phyloP scores from a whole-genome alignment of 768 basidiomycete species.

The Calocera viscosa region DNA sequence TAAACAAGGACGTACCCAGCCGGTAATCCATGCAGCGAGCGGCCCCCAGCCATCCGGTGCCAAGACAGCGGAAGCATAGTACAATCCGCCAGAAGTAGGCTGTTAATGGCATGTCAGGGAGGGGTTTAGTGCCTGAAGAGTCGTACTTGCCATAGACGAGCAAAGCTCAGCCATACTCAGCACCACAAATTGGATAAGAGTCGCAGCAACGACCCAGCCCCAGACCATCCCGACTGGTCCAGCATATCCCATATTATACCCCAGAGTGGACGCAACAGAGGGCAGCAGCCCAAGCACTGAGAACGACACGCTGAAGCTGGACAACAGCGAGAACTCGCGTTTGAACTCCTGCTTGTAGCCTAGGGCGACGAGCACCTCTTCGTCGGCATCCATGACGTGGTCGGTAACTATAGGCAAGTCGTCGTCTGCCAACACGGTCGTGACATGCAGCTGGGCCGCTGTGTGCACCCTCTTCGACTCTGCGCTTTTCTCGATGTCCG shows the following conservation, averaged over 20 bases:
- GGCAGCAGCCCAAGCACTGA: conserved; percentile 14
- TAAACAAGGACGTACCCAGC: conserved; percentile 11
- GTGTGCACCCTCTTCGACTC: not conserved
- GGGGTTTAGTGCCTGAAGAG: not conserved
- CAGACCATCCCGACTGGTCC: conserved; percentile 11
- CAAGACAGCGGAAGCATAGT: not conserved
- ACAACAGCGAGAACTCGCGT: conserved; percentile 11
- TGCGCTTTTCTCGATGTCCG: not conserved
- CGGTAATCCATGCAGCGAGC: conserved; percentile 11
- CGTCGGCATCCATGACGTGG: conserved; percentile 6
- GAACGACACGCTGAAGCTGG: conserved; percentile 14
- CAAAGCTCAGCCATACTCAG: conserved; percentile 12
- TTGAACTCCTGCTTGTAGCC: conserved; percentile 13
- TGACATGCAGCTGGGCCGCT: conserved; percentile 3
- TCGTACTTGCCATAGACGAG: conserved; percentile 6
- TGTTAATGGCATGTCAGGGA: not conserved
- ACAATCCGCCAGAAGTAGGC: conserved; percentile 12
- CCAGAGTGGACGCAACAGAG: conserved; percentile 10
- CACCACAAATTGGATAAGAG: conserved; percentile 13
- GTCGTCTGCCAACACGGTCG: not conserved
- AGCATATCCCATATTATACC: conserved; percentile 11
- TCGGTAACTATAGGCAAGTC: not conserved
- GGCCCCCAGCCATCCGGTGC: conserved; percentile 13
- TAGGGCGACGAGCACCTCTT: conserved; percentile 7
- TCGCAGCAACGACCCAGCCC: conserved; percentile 6